phyloP scores from a whole-genome alignment of 495 filamentous ascomycete genomes.

The Extremus antarcticus region DNA sequence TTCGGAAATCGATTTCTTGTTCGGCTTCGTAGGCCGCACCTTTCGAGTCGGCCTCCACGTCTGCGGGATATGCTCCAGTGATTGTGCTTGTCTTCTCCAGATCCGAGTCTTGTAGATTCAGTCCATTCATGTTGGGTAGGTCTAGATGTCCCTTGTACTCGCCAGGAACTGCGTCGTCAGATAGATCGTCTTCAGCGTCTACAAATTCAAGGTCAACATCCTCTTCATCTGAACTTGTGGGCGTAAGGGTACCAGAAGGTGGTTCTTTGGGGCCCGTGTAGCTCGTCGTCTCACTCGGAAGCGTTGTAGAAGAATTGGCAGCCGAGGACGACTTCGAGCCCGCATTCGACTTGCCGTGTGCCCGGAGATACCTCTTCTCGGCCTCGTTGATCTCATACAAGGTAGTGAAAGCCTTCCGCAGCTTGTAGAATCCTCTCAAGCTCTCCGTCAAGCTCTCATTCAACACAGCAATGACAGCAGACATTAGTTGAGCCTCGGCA shows the following conservation, averaged over 20 bases:
- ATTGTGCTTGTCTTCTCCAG: neutral
- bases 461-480: slow-evolving; percentile 75
- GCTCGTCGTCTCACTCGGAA: neutral
- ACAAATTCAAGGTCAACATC: slow-evolving; percentile 35
- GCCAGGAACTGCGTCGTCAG: neutral
- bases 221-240: slow-evolving; percentile 22
- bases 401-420: slow-evolving; percentile 80
- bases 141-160: slow-evolving; percentile 31
- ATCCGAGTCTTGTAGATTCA: slow-evolving; percentile 25
- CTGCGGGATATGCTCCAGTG: neutral
- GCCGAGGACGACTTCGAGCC: slow-evolving; percentile 23
- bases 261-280: neutral
- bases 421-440: slow-evolving; percentile 82
- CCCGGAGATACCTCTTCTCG: slow-evolving; percentile 44
- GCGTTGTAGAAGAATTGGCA: slow-evolving; percentile 12
- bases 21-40: slow-evolving; percentile 7
- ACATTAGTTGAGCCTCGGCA: slow-evolving; percentile 78
- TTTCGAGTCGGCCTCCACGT: neutral
- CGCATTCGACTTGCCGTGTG: slow-evolving; percentile 21
- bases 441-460: slow-evolving; percentile 90
- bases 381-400: slow-evolving; percentile 63
- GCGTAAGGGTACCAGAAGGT: slow-evolving; percentile 8
- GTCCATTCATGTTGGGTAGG: slow-evolving; percentile 14
- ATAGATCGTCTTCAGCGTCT: slow-evolving; percentile 33
- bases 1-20: slow-evolving; percentile 13